Evolutionary conservation across 2,329 filamentous ascomycete genomes (phyloP), one percentile per base, ranked within the genome.

Genomic region (Didymella sp.): DNA sequence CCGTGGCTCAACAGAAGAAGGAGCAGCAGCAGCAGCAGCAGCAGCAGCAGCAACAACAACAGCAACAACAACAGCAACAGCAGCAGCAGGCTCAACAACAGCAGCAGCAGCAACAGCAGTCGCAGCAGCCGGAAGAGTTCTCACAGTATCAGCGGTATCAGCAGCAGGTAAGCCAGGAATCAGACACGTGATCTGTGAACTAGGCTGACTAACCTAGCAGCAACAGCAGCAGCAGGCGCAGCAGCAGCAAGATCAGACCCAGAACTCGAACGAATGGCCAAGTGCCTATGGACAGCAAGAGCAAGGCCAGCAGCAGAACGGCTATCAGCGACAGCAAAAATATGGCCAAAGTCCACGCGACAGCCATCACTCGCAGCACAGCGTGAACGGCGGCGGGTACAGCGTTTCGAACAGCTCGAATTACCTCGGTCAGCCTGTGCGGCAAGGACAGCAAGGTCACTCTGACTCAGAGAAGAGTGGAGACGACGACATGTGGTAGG

Each of bases 1-100:
- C 60, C 19, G 83, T 86, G 51, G 83, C 84, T 63, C 79, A 71
- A 64, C 77, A 76, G 70, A 80, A 74, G 52, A 62, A 76, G 65
- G 59, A 71, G 40, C 70, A 74, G 50, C 69, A 75, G 49, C 69
- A 73, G 56, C 74, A 80, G 33, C 75, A 79, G 50, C 73, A 77
- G 40, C 61, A 50, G 19, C 87, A 89, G 70, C 85, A 84, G 70
- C 80, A 38, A 13, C 57, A 55, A 9, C 50, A 45, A 8, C 62
- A 64, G 7, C 63, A 54, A 3, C 59, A 56, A 22, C 63, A 59
- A 13, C 51, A 49, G 17, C 49, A 49, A 8, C 56, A 56, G 15
- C 59, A 47, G 19, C 58, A 50, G 13, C 51, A 47, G 6, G 58
- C 62, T 6, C 58, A 62, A 11, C 62, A 53, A 3, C 60, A 55